Evolutionary conservation across 2,329 filamentous ascomycete genomes (phyloP), one percentile per base, ranked within the genome.

Genomic region (Monosporascus sp.): DNA sequence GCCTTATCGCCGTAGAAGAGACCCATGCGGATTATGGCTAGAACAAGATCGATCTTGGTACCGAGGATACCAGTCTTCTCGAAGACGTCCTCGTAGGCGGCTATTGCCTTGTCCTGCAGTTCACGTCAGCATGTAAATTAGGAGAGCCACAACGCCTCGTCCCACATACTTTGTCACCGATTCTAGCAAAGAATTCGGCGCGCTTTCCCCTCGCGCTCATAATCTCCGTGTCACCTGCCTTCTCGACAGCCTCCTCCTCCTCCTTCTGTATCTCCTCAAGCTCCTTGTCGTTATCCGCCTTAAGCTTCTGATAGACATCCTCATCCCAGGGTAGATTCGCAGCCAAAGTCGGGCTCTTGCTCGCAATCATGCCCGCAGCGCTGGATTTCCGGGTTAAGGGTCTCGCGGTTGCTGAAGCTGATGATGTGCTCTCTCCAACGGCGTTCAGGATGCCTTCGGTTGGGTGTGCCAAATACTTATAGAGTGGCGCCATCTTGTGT

Each of bases 21-120:
- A 37, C 89, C 91, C 70, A 97, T 87, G 55, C 94, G 90, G 76
- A 97, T 93, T 76, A 97, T 94, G 63, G 94, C 94, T 53, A 99
- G 86, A 49, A 96, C 91, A 50, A 99, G 80, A 72, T 99, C 94
- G 71, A 99, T 99, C 79, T 97, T 97, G 62, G 89, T 93, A 64
- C 93, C 94, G 56, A 99, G 82, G 63, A 97, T 91, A 59, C 92
- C 89, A n/a, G 91, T 97, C 80, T 97, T 97, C 70, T 97, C 92
- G 63, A 97, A 90, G 52, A 97, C 84, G 65, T 87, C 87, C 78
- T 99, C 94, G 76, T 93, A 96, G 51, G 89, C 88, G 54, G 90
- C 84, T 66, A 97, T 89, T 20, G 94, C 90, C 80, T 94, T 94
- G 72, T 99, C 94, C 91, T 96, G 66, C 52, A 54, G 20, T 49